Conservation (phyloP, 75 land plant genomes). For the Isoetes taiwanensis region DNA sequence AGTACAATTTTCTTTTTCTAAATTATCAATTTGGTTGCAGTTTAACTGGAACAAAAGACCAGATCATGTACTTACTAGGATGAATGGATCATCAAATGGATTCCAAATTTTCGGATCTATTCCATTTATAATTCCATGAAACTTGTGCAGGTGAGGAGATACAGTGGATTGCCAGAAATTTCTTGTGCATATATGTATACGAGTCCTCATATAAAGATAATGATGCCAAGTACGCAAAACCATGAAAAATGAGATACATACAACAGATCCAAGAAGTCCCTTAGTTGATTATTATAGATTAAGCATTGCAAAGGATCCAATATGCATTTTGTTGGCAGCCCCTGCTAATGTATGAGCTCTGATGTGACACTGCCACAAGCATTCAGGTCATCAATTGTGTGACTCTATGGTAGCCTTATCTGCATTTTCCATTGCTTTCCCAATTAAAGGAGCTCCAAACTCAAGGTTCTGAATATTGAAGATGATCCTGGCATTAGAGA, state of each 20-base stretch:
- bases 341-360: too few relatives aligned
- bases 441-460: neutral
- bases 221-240: neutral
- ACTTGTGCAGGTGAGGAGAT: neutral
- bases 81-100: slow-evolving; percentile 4
- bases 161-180: slow-evolving; percentile 3
- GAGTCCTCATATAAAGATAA: neutral
- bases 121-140: slow-evolving; percentile 1
- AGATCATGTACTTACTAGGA: neutral
- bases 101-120: neutral
- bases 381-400: too few relatives aligned
- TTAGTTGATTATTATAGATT: too few relatives aligned
- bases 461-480: neutral
- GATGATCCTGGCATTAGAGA: neutral
- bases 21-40: too few relatives aligned
- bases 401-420: neutral
- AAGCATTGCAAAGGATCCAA: too few relatives aligned
- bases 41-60: too few relatives aligned
- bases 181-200: slow-evolving; percentile 3
- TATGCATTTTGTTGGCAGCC: too few relatives aligned
- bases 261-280: too few relatives aligned
- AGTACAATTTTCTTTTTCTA: too few relatives aligned
- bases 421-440: slow-evolving; percentile 6
- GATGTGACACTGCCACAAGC: too few relatives aligned
- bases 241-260: too few relatives aligned